Base-by-base conservation (phyloP, 2,329 filamentous ascomycete genomes). In the Colletotrichum cordylinicola region DNA sequence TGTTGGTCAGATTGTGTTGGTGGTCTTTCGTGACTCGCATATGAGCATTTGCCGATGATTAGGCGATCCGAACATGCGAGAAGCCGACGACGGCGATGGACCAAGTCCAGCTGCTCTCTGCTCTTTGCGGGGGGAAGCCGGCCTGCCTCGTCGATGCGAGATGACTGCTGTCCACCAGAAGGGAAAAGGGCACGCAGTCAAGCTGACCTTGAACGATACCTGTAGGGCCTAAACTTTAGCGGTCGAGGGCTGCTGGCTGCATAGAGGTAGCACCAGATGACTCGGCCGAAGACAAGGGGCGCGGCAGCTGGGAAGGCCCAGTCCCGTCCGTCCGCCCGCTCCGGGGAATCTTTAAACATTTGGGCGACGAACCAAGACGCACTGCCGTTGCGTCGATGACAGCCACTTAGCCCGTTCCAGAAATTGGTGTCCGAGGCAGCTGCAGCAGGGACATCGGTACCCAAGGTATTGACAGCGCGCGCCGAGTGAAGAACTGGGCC, bases 21-120 rank as follows among this genome's bases (percentile, higher is more conserved):
- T 64, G 29, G 55, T 67, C 27, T 75, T 62, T 67, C 31, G 73
- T 72, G 73, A 75, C 69, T 75, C 73, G 73, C 69, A 75, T 72
- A 58, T 55, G 69, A 48, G 43, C 62, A 73, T 43, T 75, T 73
- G 64, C 69, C 70, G 67, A 70, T 64, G 58, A 64, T 58, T 70
- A 73, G 62, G 70, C 70, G 70, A 68, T 68, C 64, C 73, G 56
- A 64, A 43, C 65, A 75, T 73, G 73, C 73, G 29, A 48, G 33
- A 58, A 73, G 62, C 69, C 35, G 62, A 73, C 43, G 64, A 67
- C 16, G 35, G 56, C 24, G 43, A 64, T 12, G 55, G 39, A 21
- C 35, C 9, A n/a, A 43, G 39, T n/a, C 18, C 39, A 43, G 18
- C 9, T 43, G 39, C 39, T 43, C 39, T 43, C 39, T 43, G 39